phyloP scores from a whole-genome alignment of 2,329 filamentous ascomycete genomes.

The Penicillium sp. region DNA sequence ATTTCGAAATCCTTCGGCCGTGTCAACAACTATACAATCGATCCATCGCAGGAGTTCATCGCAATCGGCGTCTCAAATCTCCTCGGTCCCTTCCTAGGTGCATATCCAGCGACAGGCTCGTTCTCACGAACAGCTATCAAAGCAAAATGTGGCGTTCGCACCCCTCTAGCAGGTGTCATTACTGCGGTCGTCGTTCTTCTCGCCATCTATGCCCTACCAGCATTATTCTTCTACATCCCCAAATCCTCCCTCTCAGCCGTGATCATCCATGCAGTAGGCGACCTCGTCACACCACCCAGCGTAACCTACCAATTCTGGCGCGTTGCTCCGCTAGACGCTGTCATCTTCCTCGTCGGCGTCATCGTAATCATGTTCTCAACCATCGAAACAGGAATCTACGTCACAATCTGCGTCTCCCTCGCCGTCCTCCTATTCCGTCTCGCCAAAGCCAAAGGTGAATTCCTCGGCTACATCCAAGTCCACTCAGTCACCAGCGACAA shows the following conservation, averaged over 20 bases:
- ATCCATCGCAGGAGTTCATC: constrained; percentile 90
- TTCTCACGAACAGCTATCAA: constrained; percentile 94
- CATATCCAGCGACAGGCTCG: constrained; percentile 85
- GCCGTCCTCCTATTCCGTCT: constrained; percentile 77
- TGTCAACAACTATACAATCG: constrained; percentile 89
- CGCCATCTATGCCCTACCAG: constrained; percentile 80
- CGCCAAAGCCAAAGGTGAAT: constrained; percentile 73
- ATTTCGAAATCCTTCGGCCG: constrained; percentile 93
- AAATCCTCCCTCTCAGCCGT: constrained; percentile 75
- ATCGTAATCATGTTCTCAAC: constrained; percentile 79
- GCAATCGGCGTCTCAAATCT: constrained; percentile 90
- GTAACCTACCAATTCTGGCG: constrained; percentile 90
- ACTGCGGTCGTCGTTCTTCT: constrained; percentile 80
- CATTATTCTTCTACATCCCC: constrained; percentile 90
- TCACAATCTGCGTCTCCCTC: constrained; percentile 72
- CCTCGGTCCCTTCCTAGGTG: constrained; percentile 83
- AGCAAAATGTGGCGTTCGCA: constrained; percentile 87
- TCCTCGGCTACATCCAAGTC: constrained; percentile 70
- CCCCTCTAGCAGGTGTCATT: constrained; percentile 83
- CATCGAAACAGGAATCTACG: constrained; percentile 92
- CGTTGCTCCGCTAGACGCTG: constrained; percentile 80
- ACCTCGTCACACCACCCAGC: constrained; percentile 83
- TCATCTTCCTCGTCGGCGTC: constrained; percentile 89
- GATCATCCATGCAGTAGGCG: constrained; percentile 90
- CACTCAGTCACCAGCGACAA: constrained; percentile 60